Percentiles rank a stretch among this genome's conserved stretches.
Conservation (phyloP, 768 basidiomycete species). For the Auriscalpium vulgare region DNA sequence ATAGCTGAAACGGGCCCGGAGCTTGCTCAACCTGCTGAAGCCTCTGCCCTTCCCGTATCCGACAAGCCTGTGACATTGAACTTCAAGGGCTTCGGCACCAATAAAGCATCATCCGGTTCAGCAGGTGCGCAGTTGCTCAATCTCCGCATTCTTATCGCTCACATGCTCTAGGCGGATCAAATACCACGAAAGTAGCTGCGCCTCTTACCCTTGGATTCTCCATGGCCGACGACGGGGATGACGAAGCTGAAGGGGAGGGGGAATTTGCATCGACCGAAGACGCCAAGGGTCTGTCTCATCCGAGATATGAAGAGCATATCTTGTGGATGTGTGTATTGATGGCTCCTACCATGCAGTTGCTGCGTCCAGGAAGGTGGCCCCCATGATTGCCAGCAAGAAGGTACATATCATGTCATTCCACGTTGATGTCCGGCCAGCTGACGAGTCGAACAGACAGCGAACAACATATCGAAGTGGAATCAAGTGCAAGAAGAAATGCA, state of each 20-base stretch:
- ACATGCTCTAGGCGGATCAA: neutral
- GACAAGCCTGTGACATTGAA: slow-evolving; percentile 77
- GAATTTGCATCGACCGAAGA: slow-evolving; percentile 23
- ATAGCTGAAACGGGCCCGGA: neutral
- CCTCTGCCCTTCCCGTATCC: slow-evolving; percentile 64
- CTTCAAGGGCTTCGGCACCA: slow-evolving; percentile 35
- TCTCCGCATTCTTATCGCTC: neutral
- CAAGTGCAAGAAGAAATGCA: slow-evolving; percentile 84
- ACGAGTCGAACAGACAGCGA: slow-evolving; percentile 54
- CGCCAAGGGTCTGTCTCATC: slow-evolving; percentile 43
- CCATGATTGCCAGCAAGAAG: slow-evolving; percentile 81
- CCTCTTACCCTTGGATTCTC: slow-evolving; percentile 57
- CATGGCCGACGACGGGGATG: slow-evolving; percentile 45
- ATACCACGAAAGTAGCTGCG: slow-evolving; percentile 26
- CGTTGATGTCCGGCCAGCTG: neutral
- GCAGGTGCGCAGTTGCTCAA: slow-evolving; percentile 14
- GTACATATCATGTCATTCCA: slow-evolving; percentile 25
- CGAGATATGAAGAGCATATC: slow-evolving; percentile 18
- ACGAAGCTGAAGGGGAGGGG: slow-evolving; percentile 29
- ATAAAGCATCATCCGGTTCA: slow-evolving; percentile 10
- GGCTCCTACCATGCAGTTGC: slow-evolving; percentile 28
- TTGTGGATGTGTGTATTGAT: slow-evolving; percentile 23
- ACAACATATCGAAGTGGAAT: slow-evolving; percentile 96
- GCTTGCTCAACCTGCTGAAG: slow-evolving; percentile 26
- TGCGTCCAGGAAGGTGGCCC: slow-evolving; percentile 66